phyloP scores from a whole-genome alignment of 1,284 basidiomycete species.

The Clitocybe nebularis region DNA sequence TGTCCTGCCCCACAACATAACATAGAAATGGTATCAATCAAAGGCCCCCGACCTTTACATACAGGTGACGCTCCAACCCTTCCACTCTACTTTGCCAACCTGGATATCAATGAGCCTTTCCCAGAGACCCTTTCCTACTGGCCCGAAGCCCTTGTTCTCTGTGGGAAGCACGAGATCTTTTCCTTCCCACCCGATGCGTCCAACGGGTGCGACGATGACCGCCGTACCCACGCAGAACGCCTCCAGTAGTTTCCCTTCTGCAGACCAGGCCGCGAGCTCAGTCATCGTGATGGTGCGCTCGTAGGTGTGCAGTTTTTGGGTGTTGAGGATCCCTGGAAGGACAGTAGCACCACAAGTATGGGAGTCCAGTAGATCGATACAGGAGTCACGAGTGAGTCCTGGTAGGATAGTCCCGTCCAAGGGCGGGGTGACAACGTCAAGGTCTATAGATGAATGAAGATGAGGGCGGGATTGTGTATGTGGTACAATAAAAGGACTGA shows the following conservation, averaged over 20 bases:
- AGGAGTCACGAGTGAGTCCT: constrained; percentile 73
- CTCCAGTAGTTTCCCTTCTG: constrained; percentile 57
- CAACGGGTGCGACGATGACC: constrained; percentile 57
- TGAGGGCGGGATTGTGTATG: neutral
- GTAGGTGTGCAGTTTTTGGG: constrained; percentile 42
- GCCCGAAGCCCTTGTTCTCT: constrained; percentile 44
- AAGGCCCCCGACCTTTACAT: too few relatives aligned
- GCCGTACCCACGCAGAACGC: constrained; percentile 75
- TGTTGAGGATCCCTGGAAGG: constrained; percentile 37
- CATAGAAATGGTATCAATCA: too few relatives aligned
- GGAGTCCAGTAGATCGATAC: constrained; percentile 55
- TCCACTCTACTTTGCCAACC: constrained; percentile 50
- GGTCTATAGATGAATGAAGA: constrained; percentile 29
- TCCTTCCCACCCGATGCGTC: constrained; percentile 50
- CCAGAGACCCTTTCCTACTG: constrained; percentile 54
- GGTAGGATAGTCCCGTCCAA: constrained; percentile 75
- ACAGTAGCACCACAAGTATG: constrained; percentile 31
- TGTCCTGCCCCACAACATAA: too few relatives aligned
- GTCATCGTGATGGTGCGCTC: constrained; percentile 63
- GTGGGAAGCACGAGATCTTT: constrained; percentile 47
- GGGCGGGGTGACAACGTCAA: constrained; percentile 71
- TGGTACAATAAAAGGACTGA: constrained; percentile 18
- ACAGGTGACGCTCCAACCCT: constrained; percentile 30
- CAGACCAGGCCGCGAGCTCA: constrained; percentile 49
- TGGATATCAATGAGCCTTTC: constrained; percentile 61